phyloP scores from a whole-genome alignment of 495 filamentous ascomycete species.

The Penicillium soppii region DNA sequence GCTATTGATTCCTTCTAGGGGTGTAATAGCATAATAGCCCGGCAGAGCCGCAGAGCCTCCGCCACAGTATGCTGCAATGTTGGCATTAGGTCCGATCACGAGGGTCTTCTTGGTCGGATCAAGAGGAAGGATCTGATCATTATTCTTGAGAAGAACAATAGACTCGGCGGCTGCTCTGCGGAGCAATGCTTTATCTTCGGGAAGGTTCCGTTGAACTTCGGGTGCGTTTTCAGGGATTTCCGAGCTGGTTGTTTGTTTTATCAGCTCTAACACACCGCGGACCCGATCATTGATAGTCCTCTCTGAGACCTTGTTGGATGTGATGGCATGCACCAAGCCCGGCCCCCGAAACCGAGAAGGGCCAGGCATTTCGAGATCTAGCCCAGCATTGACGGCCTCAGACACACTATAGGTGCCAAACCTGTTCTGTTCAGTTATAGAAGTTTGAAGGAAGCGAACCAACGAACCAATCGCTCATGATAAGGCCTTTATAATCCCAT shows the following conservation, averaged over 20 bases:
- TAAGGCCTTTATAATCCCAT: slow-evolving; percentile 66
- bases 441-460: too few relatives aligned
- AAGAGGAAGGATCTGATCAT: slow-evolving; percentile 59
- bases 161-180: slow-evolving; percentile 41
- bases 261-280: slow-evolving; percentile 55
- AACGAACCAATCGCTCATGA: slow-evolving; percentile 70
- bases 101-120: slow-evolving; percentile 57
- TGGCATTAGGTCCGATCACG: slow-evolving; percentile 77
- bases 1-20: slow-evolving; percentile 66
- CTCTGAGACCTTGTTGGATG: slow-evolving; percentile 37
- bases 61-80: slow-evolving; percentile 69
- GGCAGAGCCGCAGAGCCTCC: slow-evolving; percentile 73
- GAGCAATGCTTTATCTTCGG: too few relatives aligned
- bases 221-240: too few relatives aligned
- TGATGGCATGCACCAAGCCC: too few relatives aligned
- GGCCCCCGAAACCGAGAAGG: slow-evolving; percentile 54
- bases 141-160: slow-evolving; percentile 78
- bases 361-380: slow-evolving; percentile 73
- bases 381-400: slow-evolving; percentile 58
- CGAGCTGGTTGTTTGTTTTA: too few relatives aligned
- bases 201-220: too few relatives aligned
- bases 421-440: too few relatives aligned
- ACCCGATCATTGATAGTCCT: slow-evolving; percentile 56
- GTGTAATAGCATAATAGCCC: slow-evolving; percentile 69
- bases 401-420: slow-evolving; percentile 29